Evolutionary conservation across 148 eudicot species (phyloP).

Genomic region (Vaccinium macrocarpon): DNA sequence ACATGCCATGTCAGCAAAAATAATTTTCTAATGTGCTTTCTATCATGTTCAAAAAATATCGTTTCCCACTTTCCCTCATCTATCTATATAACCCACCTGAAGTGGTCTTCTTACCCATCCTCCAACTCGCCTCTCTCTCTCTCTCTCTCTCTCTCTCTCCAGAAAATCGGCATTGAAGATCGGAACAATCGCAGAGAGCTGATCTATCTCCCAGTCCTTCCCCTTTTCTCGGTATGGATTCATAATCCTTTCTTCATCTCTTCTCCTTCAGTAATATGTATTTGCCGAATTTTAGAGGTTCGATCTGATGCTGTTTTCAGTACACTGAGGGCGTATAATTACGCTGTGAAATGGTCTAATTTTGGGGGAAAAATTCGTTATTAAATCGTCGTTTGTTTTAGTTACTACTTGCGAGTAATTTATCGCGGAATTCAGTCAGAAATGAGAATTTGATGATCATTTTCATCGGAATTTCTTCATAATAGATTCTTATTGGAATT

Average conservation of each 20-base stretch:
- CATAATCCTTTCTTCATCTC: background rate
- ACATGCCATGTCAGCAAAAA: background rate
- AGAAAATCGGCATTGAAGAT: background rate
- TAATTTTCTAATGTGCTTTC: background rate
- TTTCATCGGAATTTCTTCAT: background rate
- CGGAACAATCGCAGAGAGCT: background rate
- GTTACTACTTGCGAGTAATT: background rate
- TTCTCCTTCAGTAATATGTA: background rate
- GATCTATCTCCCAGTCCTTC: background rate
- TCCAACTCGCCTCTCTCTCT: background rate
- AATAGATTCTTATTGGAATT: background rate
- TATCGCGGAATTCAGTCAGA: background rate
- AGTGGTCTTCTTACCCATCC: background rate
- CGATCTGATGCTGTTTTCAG: background rate
- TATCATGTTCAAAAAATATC: background rate
- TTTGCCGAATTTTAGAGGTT: background rate
- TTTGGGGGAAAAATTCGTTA: background rate
- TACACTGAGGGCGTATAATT: background rate
- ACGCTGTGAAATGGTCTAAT: background rate
- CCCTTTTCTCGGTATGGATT: constrained; percentile 6
- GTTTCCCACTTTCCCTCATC: background rate
- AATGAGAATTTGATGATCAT: background rate
- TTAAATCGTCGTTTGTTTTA: background rate
- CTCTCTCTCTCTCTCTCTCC: background rate
- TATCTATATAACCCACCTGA: background rate